These are phyloP conservation scores for Komagataella mondaviorum DNA, from an alignment of 805 yeast species.

Conservation along the genomic window DNA sequence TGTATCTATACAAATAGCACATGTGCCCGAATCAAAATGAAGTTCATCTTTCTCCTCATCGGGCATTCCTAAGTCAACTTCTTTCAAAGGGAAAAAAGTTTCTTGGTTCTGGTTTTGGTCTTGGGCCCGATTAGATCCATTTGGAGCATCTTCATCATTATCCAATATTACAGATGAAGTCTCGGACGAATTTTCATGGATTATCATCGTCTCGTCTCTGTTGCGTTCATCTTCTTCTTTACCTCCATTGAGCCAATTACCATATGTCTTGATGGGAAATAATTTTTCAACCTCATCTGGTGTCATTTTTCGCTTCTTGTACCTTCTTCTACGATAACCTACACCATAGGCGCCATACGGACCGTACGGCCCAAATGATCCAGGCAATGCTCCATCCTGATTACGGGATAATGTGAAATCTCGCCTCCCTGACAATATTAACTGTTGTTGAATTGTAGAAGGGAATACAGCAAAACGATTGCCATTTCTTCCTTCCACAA, in stretches of 20 bases:
- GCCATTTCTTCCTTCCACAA: background rate
- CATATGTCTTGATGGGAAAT: slow-evolving; percentile 45
- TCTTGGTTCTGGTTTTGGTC: slow-evolving; percentile 1
- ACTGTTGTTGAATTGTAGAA: background rate
- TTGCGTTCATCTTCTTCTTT: slow-evolving; percentile 32
- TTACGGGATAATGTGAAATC: background rate
- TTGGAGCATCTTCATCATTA: slow-evolving; percentile 20
- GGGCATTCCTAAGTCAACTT: background rate
- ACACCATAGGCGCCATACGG: background rate
- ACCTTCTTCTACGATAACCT: background rate
- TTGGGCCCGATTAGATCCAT: slow-evolving; percentile 2
- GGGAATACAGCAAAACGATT: background rate
- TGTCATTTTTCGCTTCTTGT: slow-evolving; percentile 35
- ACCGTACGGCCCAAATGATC: background rate
- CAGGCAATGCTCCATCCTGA: background rate
- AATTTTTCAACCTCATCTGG: slow-evolving; percentile 44
- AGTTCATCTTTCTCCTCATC: slow-evolving; percentile 11
- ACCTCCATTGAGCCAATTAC: slow-evolving; percentile 51
- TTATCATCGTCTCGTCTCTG: slow-evolving; percentile 20
- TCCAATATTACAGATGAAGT: slow-evolving; percentile 7
- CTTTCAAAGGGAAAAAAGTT: background rate
- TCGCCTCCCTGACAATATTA: background rate
- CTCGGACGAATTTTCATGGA: background rate
- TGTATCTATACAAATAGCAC: slow-evolving; percentile 68
- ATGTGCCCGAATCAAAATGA: slow-evolving; percentile 53